Evolutionary conservation across 1,284 basidiomycete genomes (phyloP), one percentile per base, ranked within the genome.

Genomic region (Trametes versicolor): DNA sequence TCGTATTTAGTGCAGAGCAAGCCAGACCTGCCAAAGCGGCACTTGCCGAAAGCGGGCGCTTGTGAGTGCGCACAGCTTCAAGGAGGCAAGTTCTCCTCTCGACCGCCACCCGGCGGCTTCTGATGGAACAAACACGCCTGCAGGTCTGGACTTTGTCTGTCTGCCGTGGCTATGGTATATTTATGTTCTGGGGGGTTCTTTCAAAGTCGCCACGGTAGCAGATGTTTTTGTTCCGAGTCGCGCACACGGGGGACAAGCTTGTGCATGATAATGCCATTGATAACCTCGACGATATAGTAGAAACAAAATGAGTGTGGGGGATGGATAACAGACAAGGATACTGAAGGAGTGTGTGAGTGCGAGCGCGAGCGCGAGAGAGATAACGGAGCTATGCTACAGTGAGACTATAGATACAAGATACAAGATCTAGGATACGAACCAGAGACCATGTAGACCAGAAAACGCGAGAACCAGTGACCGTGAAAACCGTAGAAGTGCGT

Each of bases 341-440:
- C 9, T 17, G 23, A 48, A 48, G 3, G 47, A 48, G 47, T 25
- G 45, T 47, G 47, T 9, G 47, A 25, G 47, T 25, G 47, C 17
- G 32, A 23, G 41, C 47, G 21, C 34, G 15, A 8, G 29, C 45
- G 23, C 9, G 25, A 50, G 19, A 25, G 41, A 54, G 29, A 25
- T 39, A 34, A 39, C 49, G 21, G 39, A 25, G 25, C n/a, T 60
- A 51, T 52, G 57, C 57, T 58, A 58, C 57, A 58, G 43, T 32
- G 48, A 17, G 19, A 39, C 23, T 49, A 58, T 37, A 58, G 13
- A n/a, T 49, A 58, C 43, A 57, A 58, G 13, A n/a, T 49, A 58
- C 43, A 57, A 48, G 29, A 48, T 43, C 17, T 19, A 17, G 41
- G 7, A 17, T 45, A 12, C 7, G 43, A 45, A 9, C 15, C 43